These are phyloP conservation scores for Podospora appendiculata DNA, from an alignment of 495 filamentous ascomycete genomes.

Conservation along the genomic window DNA sequence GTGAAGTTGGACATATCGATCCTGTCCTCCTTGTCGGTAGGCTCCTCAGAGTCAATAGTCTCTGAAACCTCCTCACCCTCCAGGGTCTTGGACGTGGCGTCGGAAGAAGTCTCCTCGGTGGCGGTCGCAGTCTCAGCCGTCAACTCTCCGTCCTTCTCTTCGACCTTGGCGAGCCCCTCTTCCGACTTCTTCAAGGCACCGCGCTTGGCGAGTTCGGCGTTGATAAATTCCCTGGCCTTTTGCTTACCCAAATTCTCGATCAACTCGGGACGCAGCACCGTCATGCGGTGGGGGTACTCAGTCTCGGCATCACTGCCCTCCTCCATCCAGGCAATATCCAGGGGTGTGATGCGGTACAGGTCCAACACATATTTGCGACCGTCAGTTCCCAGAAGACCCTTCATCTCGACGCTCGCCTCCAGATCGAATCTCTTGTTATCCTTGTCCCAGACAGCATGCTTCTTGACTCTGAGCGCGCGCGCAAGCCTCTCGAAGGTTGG, in stretches of 20 bases:
- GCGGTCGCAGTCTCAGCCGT: conserved; percentile 16
- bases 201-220: conserved; percentile 59
- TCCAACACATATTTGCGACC: conserved; percentile 96
- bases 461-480: conserved; percentile 79
- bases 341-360: conserved; percentile 85
- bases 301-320: conserved; percentile 41
- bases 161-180: conserved; percentile 11
- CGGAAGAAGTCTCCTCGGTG: conserved; percentile 19
- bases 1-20: conserved; percentile 50
- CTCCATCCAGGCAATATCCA: conserved; percentile 89
- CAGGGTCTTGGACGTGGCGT: conserved; percentile 19
- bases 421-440: conserved; percentile 83
- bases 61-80: conserved; percentile 20
- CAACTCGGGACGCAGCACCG: conserved; percentile 80
- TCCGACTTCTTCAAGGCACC: conserved; percentile 23
- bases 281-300: conserved; percentile 91
- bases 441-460: conserved; percentile 97
- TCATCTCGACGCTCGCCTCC: conserved; percentile 95
- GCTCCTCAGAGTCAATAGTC: conserved; percentile 19
- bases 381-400: conserved; percentile 94
- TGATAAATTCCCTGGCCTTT: conserved; percentile 83
- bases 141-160: conserved; percentile 19
- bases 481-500: conserved; percentile 85
- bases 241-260: conserved; percentile 74
- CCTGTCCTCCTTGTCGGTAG: conserved; percentile 18